Percentiles rank a stretch among this genome's conserved stretches.
Conservation (phyloP, 2,329 filamentous ascomycete genomes). For the Chaetomium globosum region DNA sequence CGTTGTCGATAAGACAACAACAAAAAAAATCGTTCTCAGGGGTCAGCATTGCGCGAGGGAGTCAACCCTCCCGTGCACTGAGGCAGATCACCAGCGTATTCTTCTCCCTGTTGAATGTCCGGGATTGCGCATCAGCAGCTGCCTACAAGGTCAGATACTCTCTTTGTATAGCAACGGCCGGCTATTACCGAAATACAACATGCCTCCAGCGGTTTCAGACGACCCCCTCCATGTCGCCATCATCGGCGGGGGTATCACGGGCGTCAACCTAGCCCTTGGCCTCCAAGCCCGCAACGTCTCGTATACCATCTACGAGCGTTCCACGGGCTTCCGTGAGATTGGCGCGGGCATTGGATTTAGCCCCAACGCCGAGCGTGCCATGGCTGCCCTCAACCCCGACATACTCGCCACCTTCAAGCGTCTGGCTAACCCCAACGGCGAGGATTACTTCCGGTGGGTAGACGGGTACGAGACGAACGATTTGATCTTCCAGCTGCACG, state of each 20-base stretch:
- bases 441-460: conserved; percentile 50
- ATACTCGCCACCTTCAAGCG: conserved; percentile 45
- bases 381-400: conserved; percentile 46
- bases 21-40: not conserved
- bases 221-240: conserved; percentile 46
- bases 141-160: not conserved
- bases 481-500: conserved; percentile 42
- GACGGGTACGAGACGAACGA: conserved; percentile 42
- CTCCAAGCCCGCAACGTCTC: conserved; percentile 48
- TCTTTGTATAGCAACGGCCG: not conserved
- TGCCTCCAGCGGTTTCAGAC: not conserved
- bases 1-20: not conserved
- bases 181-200: not conserved
- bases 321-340: conserved; percentile 48
- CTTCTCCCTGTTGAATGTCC: too few relatives aligned
- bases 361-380: conserved; percentile 54
- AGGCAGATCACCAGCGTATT: not conserved
- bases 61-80: not conserved
- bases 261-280: conserved; percentile 52
- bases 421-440: conserved; percentile 45
- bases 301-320: conserved; percentile 53
- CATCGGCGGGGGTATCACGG: conserved; percentile 56
- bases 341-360: conserved; percentile 57
- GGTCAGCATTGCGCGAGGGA: not conserved
- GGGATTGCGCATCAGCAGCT: too few relatives aligned